Evolutionary conservation across 1,139 yeast genomes (phyloP), one percentile per base, ranked within the genome.

Genomic region (Ogataea hybrid): DNA sequence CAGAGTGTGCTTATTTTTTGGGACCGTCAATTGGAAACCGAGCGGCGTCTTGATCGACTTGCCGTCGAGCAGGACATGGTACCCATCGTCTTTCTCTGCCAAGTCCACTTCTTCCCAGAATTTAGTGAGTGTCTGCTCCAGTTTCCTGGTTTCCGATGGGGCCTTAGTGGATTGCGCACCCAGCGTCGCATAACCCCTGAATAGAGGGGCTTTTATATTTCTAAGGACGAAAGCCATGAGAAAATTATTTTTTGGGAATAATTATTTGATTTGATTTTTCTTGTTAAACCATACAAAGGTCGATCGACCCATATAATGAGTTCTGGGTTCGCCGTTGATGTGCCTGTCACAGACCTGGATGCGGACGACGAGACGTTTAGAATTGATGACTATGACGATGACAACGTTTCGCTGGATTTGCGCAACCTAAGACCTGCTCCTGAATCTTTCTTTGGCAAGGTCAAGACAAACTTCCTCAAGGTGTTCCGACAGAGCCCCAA

Each of bases 41-140:
- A 81, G 65, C 0, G 97, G 96, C 0, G 98, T 90, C 59, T 82
- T 83, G 50, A 92, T 68, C 0, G 95, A 75, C 60, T 84, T 85
- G 0, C 76, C 72, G 56, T 87, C 97, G 35, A 92, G 67, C 47
- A 79, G 80, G 22, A 92, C 70, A 23, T 52, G 53, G 35, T 33
- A 53, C 1, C 52, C 58, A 1, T 58, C 59, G 2, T 50, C 52
- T 2, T 52, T 48, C 22, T 65, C 62, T 21, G 63, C 53, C 11
- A 85, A 69, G 21, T 71, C 73, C 8, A 88, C 95, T 43, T 81
- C 76, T 46, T 84, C 87, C 97, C 97, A 92, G 61, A 92, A 90
- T 62, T 81, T 81, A 38, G 78, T 71, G 41, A 85, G 65, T 0
- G 95, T 83, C 59, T 81, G 82, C 39, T 84, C 77, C 43, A 84